Conservation (phyloP, 2,329 filamentous ascomycete genomes). For the Clonostachys solani region DNA sequence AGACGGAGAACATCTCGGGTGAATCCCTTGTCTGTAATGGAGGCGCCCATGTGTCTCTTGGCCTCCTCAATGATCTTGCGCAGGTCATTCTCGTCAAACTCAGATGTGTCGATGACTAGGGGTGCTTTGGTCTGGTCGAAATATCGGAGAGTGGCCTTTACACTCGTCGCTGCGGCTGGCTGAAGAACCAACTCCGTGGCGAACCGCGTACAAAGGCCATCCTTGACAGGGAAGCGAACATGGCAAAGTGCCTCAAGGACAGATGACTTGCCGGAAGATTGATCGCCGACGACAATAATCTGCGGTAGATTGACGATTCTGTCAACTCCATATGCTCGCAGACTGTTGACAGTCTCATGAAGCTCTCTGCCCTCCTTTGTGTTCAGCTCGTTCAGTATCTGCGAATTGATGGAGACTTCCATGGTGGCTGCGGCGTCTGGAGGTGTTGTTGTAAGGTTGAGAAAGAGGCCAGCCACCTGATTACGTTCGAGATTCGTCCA, state of each 20-base stretch:
- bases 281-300: constrained; percentile 55
- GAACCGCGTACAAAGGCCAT: constrained; percentile 54
- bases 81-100: constrained; percentile 33
- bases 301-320: constrained; percentile 44
- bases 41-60: constrained; percentile 42
- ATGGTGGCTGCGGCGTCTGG: not conserved
- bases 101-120: constrained; percentile 20
- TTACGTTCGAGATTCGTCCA: no score
- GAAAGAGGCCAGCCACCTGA: no score
- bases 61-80: constrained; percentile 46
- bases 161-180: constrained; percentile 21
- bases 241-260: constrained; percentile 60
- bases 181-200: constrained; percentile 56
- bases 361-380: constrained; percentile 36
- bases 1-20: constrained; percentile 40
- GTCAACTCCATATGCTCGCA: constrained; percentile 43
- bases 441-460: no score
- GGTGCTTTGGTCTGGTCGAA: constrained; percentile 13
- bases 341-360: constrained; percentile 46
- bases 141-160: constrained; percentile 38
- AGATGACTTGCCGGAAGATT: constrained; percentile 60
- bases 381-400: constrained; percentile 34
- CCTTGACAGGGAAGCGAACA: constrained; percentile 53
- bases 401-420: constrained; percentile 9
- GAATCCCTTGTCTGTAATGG: constrained; percentile 22